Evolutionary conservation across 2,329 filamentous ascomycete species (phyloP).

Genomic region (Xylariaceae sp.): DNA sequence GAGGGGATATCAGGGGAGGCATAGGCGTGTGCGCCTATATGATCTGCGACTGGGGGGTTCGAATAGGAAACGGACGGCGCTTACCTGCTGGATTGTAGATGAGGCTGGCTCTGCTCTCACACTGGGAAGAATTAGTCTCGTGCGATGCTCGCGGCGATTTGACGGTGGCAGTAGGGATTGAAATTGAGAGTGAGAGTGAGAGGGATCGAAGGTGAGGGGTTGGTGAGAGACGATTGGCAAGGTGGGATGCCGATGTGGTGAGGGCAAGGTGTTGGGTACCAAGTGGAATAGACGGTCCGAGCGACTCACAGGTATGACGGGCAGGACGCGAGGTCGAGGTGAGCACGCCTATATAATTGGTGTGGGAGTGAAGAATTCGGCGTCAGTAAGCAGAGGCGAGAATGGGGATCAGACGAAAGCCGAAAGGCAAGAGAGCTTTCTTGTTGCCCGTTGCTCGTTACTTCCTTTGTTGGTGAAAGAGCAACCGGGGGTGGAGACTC

Average conservation of each 20-base stretch:
- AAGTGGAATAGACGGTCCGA: background rate
- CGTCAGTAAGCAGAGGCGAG: background rate
- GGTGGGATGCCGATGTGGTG: slow-evolving; percentile 3
- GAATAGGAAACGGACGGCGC: slow-evolving; percentile 13
- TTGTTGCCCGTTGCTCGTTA: background rate
- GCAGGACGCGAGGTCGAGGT: background rate
- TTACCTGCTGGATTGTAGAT: slow-evolving; percentile 10
- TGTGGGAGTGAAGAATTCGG: background rate
- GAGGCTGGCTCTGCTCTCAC: background rate
- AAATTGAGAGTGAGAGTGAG: background rate
- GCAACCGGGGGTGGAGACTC: background rate
- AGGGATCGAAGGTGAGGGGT: slow-evolving; percentile 8
- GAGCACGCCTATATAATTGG: background rate
- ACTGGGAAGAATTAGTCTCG: background rate
- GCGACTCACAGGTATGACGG: background rate
- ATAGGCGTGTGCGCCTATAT: slow-evolving; percentile 17
- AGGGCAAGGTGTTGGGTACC: slow-evolving; percentile 5
- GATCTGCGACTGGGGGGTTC: slow-evolving; percentile 25
- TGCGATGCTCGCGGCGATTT: slow-evolving; percentile 7
- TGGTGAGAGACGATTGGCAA: slow-evolving; percentile 3
- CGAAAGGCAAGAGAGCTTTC: background rate
- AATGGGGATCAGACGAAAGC: background rate
- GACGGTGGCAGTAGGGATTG: background rate
- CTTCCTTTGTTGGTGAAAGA: slow-evolving; percentile 1
- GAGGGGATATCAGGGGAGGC: slow-evolving; percentile 3